Percentiles rank a stretch among this genome's conserved stretches.
Evolutionary conservation across 192 early-diverging fungal genomes (phyloP).

Genomic region (Coemansia sp.): DNA sequence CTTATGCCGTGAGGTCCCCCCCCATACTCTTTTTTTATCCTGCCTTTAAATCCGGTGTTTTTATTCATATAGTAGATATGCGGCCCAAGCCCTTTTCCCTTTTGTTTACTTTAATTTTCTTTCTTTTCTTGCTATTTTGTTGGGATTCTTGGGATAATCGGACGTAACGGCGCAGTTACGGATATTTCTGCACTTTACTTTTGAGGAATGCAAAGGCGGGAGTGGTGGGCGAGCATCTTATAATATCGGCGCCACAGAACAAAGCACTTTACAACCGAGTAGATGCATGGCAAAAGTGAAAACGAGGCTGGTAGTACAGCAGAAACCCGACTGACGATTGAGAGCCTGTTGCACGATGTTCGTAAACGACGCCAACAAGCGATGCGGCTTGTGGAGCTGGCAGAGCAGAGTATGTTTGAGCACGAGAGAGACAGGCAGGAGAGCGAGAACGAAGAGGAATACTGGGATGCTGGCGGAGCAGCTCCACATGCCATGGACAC

Average conservation of each 20-base stretch:
- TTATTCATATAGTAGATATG: no score
- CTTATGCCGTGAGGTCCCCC: no score
- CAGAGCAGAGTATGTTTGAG: constrained; percentile 36
- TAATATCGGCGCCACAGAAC: not conserved
- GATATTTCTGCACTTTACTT: not conserved
- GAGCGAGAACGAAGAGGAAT: not conserved
- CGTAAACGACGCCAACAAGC: constrained; percentile 26
- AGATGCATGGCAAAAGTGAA: not conserved
- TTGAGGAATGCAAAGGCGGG: not conserved
- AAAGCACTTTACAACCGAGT: not conserved
- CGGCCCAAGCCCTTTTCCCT: no score
- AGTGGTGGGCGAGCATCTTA: not conserved
- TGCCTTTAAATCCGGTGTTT: not conserved
- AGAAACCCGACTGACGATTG: constrained; percentile 10
- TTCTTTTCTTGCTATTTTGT: constrained; percentile 1
- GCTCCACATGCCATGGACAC: not conserved
- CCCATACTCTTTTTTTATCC: not conserved
- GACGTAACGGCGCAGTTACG: not conserved
- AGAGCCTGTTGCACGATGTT: constrained; percentile 26
- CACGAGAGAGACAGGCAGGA: not conserved
- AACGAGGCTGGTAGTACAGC: not conserved
- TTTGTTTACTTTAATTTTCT: constrained; percentile 5
- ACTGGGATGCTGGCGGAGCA: not conserved
- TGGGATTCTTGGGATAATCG: no score
- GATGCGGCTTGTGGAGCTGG: constrained; percentile 20